Percentiles rank a stretch among this genome's conserved stretches.
phyloP scores from a whole-genome alignment of 129 eudicot genomes.

The Flaveria bidentis region DNA sequence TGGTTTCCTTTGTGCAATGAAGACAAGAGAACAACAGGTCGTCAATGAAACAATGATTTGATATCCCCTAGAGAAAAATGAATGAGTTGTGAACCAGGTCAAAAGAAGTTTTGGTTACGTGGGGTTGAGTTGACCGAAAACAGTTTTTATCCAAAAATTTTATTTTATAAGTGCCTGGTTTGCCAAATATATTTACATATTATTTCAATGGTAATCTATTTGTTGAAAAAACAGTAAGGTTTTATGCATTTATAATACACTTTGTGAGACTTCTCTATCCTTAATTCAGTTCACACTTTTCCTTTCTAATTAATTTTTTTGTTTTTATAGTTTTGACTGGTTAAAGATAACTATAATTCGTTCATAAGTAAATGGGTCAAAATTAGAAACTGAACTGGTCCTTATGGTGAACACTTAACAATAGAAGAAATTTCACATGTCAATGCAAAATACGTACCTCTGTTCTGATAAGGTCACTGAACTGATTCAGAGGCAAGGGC shows the following conservation, averaged over 20 bases:
- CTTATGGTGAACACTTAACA: not conserved
- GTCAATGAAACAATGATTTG: not conserved
- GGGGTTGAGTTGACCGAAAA: not conserved
- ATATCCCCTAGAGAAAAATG: not conserved
- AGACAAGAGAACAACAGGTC: not conserved
- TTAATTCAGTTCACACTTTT: not conserved
- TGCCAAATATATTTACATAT: not conserved
- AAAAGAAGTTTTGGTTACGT: not conserved
- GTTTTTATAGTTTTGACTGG: not conserved
- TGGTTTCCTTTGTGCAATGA: not conserved
- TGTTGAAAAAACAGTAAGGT: not conserved
- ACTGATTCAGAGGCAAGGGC: slow-evolving; percentile 74
- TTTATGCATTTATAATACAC: not conserved
- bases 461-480: slow-evolving; percentile 68
- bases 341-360: not conserved
- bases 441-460: slow-evolving; percentile 54
- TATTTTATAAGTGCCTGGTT: not conserved
- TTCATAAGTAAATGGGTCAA: not conserved
- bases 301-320: not conserved
- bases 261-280: not conserved
- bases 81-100: not conserved
- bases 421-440: not conserved
- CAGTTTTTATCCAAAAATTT: not conserved
- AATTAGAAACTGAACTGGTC: not conserved
- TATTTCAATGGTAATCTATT: not conserved